phyloP scores from a whole-genome alignment of 306 rosid species.

The Rosa chinensis region DNA sequence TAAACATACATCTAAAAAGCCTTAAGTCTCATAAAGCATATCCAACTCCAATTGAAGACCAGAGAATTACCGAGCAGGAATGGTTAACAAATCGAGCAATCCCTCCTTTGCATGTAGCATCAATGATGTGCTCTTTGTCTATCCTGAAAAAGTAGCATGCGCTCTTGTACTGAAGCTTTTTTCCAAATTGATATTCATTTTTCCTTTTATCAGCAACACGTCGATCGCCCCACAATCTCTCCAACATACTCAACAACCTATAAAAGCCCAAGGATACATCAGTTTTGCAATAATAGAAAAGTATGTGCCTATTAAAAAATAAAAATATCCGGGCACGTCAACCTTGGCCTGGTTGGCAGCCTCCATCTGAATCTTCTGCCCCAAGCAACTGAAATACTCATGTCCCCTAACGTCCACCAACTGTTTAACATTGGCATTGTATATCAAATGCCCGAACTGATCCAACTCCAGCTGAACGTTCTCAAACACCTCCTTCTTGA shows the following conservation, averaged over 20 bases:
- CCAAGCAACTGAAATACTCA: no score
- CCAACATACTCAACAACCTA: constrained; percentile 80
- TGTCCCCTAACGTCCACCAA: no score
- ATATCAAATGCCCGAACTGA: no score
- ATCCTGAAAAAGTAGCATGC: constrained; percentile 79
- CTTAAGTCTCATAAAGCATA: neutral
- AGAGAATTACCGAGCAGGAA: constrained; percentile 64
- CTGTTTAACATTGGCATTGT: no score
- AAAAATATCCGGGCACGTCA: no score
- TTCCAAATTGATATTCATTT: constrained; percentile 59
- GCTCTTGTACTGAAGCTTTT: constrained; percentile 67
- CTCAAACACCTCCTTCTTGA: no score
- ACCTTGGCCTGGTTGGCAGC: no score
- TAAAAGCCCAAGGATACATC: constrained; percentile 22
- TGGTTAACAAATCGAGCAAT: constrained; percentile 78
- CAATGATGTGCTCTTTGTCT: constrained; percentile 68
- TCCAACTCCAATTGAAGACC: neutral
- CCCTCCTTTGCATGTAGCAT: constrained; percentile 76
- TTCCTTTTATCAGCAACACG: constrained; percentile 68
- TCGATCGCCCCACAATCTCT: constrained; percentile 68
- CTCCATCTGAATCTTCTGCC: no score
- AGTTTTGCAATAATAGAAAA: constrained; percentile 3
- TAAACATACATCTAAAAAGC: neutral
- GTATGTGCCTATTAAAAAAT: no score
- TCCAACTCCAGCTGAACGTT: no score